Evolutionary conservation across 768 basidiomycete genomes (phyloP).

Genomic region (Tricholoma hemisulphureum): DNA sequence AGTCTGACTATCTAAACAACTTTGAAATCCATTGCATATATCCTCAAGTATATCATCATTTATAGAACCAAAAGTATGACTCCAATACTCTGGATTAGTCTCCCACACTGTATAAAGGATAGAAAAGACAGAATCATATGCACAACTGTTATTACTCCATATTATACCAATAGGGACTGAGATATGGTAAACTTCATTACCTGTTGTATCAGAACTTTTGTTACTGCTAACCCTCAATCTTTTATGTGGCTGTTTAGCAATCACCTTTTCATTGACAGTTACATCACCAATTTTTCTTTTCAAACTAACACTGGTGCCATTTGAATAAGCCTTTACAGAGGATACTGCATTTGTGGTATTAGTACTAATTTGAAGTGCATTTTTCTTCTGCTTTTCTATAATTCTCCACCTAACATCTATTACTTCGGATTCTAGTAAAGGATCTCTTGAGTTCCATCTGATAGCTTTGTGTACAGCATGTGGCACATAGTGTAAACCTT

Average conservation of each 20-base stretch:
- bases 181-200: background rate
- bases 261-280: too few relatives aligned
- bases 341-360: too few relatives aligned
- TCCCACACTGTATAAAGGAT: background rate
- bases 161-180: background rate
- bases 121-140: background rate
- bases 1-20: too few relatives aligned
- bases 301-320: background rate
- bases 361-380: background rate
- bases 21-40: too few relatives aligned
- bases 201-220: background rate
- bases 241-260: too few relatives aligned
- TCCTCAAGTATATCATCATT: too few relatives aligned
- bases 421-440: background rate
- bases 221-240: too few relatives aligned
- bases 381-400: background rate
- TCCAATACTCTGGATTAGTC: too few relatives aligned
- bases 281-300: too few relatives aligned
- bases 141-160: constrained; percentile 3
- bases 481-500: background rate
- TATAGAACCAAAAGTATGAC: background rate
- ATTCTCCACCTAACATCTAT: background rate
- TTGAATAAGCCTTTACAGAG: background rate
- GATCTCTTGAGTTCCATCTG: background rate
- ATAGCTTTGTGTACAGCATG: too few relatives aligned